Base-by-base conservation (phyloP, 176 grass and related monocot species). In the Leersia perrieri region DNA sequence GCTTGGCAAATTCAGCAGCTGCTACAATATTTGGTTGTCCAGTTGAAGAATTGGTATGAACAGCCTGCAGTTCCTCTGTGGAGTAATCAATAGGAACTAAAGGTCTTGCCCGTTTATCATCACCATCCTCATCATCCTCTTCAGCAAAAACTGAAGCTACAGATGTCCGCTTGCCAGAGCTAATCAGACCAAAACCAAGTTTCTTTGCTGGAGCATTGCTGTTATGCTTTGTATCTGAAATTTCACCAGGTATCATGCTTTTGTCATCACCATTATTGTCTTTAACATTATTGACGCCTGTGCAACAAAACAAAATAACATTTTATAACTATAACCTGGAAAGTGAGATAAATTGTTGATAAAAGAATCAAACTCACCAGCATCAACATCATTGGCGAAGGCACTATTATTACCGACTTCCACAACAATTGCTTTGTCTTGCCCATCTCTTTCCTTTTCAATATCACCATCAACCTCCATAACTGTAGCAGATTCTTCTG, bases 81-180 rank as follows among this genome's bases (percentile, higher is more conserved):
- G 97, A 92, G 77, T 99, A 99, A 86, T 99, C 97, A 11, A 99
- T 99, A 61, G 97, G 97, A 32, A 99, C 92, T 73, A 99, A 86
- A 63, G 93, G 90, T 88, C 97, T 83, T 80, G 88, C 87, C 80
- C 81, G 81, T 75, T 96, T 99, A 39, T 95, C 97, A 71, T 90
- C 83, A 66, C 70, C 76, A 82, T 92, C 89, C 66, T 90, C 96
- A 0, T 93, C 93, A 72, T 96, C 97, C 49, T 88, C 97, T 84
- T 89, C 83, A 82, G 80, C 85, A 80, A 99, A 99, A 87, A 99
- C 93, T 69, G 97, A 99, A 36, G 93, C 90, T 51, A 99, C 92
- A 82, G 92, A 91, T 33, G 97, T 79, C 66, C 92, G 72, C 86
- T 84, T 99, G 27, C 97, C 97, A 55, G 85, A 96, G 20, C 97